Evolutionary conservation across 225 moss, liverwort and hornwort species (phyloP), one percentile per base, ranked within the genome.

Genomic region (Sphagnum tenellum): DNA sequence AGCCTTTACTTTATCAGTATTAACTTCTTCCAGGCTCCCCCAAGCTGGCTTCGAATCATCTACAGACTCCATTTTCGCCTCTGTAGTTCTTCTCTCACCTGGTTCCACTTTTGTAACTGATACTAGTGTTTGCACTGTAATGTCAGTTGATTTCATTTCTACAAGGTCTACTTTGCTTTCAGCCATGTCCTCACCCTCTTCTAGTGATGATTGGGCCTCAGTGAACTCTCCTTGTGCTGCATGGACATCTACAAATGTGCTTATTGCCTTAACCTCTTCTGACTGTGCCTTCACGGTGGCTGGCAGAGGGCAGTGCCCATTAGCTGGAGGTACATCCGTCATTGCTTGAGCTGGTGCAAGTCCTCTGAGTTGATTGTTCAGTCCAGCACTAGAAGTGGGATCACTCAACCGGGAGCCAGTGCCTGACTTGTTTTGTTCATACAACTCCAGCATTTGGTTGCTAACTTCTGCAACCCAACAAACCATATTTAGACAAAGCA

Each of bases 391-490:
- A 5, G 88, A 82, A 61, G 84, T 83, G 45, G 81, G 87, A 51
- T 87, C 90, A 67, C 85, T 85, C 45, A 79, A 76, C 61, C 79
- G 64, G 46, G 83, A 79, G 48, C 81, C 63, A 47, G 87, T 91
- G 51, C 81, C 82, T 11, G 86, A 73, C 69, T 85, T 89, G 64
- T 91, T 94, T 66, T 94, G 94, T 74, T 96, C 92, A 59, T 96
- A 96, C 51, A 96, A 79, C 69, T 92, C 92, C 47, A 92, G 78
- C 92, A 96, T 92, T 69, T 96, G 95, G 71, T 90, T 92, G 77
- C 92, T 92, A 51, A 96, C 89, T 77, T 96, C 94, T 94, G 89
- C 79, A 81, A 52, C 29, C 29, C 29, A 29, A 29, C 29, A 29
- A 29, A 29, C 29, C 29, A 29, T 29, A 29, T 29, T 29, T 29